A percentile compares a stretch with the other conserved stretches of the same genome.
phyloP scores from a whole-genome alignment of 192 early-diverging fungal species.

The Piromyces sp. region DNA sequence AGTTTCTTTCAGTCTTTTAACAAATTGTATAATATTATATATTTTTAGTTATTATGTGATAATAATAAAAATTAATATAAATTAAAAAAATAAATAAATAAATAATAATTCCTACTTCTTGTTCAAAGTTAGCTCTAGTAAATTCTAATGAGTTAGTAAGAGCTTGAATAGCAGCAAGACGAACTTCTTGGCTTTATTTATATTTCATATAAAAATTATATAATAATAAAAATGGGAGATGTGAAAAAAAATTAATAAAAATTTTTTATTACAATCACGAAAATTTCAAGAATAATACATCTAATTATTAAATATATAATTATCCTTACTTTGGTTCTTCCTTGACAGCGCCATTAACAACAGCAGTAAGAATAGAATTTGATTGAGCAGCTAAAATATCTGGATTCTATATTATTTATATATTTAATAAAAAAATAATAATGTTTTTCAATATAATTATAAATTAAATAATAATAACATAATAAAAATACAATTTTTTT shows the following conservation, averaged over 20 bases:
- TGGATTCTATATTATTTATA: conserved; percentile 33
- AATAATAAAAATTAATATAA: no score
- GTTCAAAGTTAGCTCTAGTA: conserved; percentile 80
- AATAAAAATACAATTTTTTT: no score
- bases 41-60: no score
- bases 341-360: conserved; percentile 86
- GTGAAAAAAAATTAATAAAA: conserved; percentile 5
- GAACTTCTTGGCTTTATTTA: conserved; percentile 52
- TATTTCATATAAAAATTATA: neutral
- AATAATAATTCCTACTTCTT: no score
- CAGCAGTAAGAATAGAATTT: conserved; percentile 82
- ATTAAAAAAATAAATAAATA: no score
- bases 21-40: neutral
- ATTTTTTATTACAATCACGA: neutral
- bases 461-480: no score
- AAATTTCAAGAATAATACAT: no score
- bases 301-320: neutral
- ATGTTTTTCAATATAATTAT: no score
- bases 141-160: conserved; percentile 92
- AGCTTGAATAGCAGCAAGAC: conserved; percentile 72
- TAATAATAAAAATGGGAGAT: neutral
- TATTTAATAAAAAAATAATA: neutral
- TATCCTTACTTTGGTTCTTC: conserved; percentile 55
- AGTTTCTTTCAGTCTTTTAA: conserved; percentile 73
- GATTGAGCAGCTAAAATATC: conserved; percentile 63